Base-by-base conservation (phyloP, 2,329 filamentous ascomycete genomes). In the Ceratocystis albifundus region DNA sequence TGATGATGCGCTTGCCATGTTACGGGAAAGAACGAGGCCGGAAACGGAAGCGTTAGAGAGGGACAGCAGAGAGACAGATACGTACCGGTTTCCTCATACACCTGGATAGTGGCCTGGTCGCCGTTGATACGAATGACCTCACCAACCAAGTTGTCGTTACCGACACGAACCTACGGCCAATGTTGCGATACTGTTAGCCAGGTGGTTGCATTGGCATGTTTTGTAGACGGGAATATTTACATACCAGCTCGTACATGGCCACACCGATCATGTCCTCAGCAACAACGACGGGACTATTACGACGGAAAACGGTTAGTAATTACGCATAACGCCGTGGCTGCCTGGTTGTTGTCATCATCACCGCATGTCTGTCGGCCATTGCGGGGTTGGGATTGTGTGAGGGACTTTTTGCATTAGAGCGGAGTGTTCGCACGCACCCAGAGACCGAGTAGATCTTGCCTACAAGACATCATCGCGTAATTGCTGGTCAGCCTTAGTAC, bases 241-340 rank as follows among this genome's bases (percentile, higher is more conserved):
- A 72, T 82, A 91, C 91, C 80, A 99, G 83, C 80, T 99, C 94
- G 85, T 97, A 96, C 94, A 99, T 99, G 77, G 94, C 92, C 83
- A 94, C 94, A 77, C 94, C 94, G 75, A 93, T 90, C 92, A 99
- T 96, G 78, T 96, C 87, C 81, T 97, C 93, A 75, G 93, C 94
- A 72, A 99, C 84, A 73, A 99, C 88, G 81, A 99, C 94, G 74
- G 94, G 94, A 71, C 89, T 87, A 70, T 55, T 62, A 57, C 61
- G 50, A 32, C 20, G 61, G 66, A 30, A 59, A 25, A 30, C 41
- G 62, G 70, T 80, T 72, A 79, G 76, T 55, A 66, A 32, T 41
- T 25, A 28, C 6, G 22, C 36, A 41, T 4, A 36, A n/a, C 20
- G 41, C 30, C n/a, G 53, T 41, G 41, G 55, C 4, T 28, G 6